Base-by-base conservation (phyloP, 768 basidiomycete genomes). In the Gautieria morchelliformis region DNA sequence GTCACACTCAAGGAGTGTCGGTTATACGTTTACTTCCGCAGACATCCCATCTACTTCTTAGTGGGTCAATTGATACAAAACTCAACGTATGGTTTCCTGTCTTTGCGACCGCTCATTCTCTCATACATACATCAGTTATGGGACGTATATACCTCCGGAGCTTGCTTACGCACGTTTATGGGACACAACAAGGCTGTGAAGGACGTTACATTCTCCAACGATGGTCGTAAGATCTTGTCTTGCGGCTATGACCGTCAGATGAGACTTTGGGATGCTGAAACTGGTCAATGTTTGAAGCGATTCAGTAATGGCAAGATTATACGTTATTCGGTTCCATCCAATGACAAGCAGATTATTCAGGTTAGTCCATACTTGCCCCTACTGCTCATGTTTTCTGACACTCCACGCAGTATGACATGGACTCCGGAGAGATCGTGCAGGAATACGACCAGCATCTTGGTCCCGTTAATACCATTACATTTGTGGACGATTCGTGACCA, bases 201-300 rank as follows among this genome's bases (percentile, higher is more conserved):
- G 70, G 96, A 99, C 61, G 79, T 99, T 59, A 84, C 85, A 9
- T 99, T 99, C 70, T 93, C 93, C 53, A 97, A 96, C 67, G 89
- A 92, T 61, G 96, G 96, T 1, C 79, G 78, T 37, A 79, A 77
- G 61, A 98, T 99, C 75, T 69, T 99, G 50, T 93, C 90, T 15
- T 95, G 94, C 62, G 86, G 83, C 52, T 98, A 96, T 65, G 96
- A 99, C 70, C 87, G 93, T 52, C 88, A 93, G 68, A 93, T 98
- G 85, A 99, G 98, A 71, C 77, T 97, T 12, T 99, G 96, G 96
- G 95, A 99, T 65, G 97, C 96, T 19, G 96, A 99, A 73, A 98
- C 96, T 0, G 95, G 93, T 1, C 91, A 97, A 73, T 98, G 96
- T 72, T 72, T 96, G 59, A 89, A 97, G 69, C 87, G 94, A 7